phyloP scores from a whole-genome alignment of 1,139 yeast species.

The Suhomyces bribrorum region DNA sequence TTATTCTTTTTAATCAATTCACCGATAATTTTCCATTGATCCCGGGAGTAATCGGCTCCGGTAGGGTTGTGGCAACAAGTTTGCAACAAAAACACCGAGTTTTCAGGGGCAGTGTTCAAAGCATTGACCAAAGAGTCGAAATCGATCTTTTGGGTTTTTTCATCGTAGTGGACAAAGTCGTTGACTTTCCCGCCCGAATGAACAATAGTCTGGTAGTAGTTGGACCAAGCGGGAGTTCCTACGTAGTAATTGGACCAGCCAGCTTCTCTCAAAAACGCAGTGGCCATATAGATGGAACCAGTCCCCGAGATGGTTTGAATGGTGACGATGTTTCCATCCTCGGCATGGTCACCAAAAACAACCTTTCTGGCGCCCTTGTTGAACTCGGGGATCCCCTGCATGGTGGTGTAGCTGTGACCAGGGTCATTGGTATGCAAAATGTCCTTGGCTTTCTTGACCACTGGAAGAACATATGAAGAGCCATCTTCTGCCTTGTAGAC shows the following conservation, averaged over 20 bases:
- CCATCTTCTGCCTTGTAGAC: constrained; percentile 46
- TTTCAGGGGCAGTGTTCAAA: constrained; percentile 30
- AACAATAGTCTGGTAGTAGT: constrained; percentile 40
- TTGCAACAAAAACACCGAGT: constrained; percentile 49
- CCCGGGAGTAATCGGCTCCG: constrained; percentile 87
- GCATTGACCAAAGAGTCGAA: constrained; percentile 30
- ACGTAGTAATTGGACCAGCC: constrained; percentile 35
- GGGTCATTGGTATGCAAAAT: constrained; percentile 36
- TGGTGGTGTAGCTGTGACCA: constrained; percentile 47
- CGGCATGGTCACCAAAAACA: constrained; percentile 34
- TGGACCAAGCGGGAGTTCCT: constrained; percentile 46
- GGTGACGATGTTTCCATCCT: constrained; percentile 34
- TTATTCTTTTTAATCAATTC: constrained; percentile 31
- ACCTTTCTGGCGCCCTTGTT: constrained; percentile 36
- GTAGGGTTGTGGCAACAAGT: constrained; percentile 99
- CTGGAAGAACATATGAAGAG: constrained; percentile 38
- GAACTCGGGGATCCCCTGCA: constrained; percentile 45
- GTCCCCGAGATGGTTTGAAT: constrained; percentile 49
- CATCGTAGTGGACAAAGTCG: constrained; percentile 37
- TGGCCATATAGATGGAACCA: constrained; percentile 45
- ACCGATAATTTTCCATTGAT: constrained; percentile 74
- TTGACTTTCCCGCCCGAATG: constrained; percentile 30
- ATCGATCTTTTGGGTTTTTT: constrained; percentile 29
- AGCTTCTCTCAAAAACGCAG: constrained; percentile 28
- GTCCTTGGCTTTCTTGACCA: constrained; percentile 38